Evolutionary conservation across 768 basidiomycete genomes (phyloP), one percentile per base, ranked within the genome.

Genomic region (Suillus placidus): DNA sequence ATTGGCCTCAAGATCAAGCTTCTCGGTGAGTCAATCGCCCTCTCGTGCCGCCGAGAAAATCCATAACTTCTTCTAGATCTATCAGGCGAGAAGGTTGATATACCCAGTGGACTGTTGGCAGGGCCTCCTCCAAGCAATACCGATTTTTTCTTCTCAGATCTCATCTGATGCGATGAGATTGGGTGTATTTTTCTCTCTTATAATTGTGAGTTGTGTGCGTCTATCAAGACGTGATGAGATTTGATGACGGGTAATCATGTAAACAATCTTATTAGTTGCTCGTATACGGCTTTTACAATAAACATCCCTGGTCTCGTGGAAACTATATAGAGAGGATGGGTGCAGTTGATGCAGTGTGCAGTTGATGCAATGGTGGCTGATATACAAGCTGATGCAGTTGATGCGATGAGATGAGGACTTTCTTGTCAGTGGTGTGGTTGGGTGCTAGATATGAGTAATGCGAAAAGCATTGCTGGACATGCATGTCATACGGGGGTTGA

Each of bases 1-100:
- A 93, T 97, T 67, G 95, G 94, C 3, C 78, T 96, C 61, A 96
- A 95, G 79, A 93, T 97, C 74, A 94, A 95, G 76, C 79, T 96
- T 69, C 82, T 95, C 42, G 92, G 93, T 92, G 66, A 56, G 88
- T 79, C 38, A 38, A 18, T 42, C 20, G 6, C 58, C 18, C 34
- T 62, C n/a, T 47, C 6, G 23, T 6, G 43, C 45, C 52, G 9
- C 67, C 20, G n/a, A 20, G 5, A 30, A n/a, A 23, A 55, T n/a
- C 42, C 20, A 65, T 49, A 43, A n/a, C 37, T 37, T 68, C 38
- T 68, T n/a, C 63, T 70, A 92, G 95, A 96, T 79, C 82, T 97
- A 45, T 90, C 92, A 1, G 95, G 94, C 7, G 94, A 95, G 76
- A 89, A 87, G 79, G 91, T 95, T 18, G 92, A 95, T 72, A 93